Conservation (phyloP, 31 red algal species). For the Porphyra umbilicalis region DNA sequence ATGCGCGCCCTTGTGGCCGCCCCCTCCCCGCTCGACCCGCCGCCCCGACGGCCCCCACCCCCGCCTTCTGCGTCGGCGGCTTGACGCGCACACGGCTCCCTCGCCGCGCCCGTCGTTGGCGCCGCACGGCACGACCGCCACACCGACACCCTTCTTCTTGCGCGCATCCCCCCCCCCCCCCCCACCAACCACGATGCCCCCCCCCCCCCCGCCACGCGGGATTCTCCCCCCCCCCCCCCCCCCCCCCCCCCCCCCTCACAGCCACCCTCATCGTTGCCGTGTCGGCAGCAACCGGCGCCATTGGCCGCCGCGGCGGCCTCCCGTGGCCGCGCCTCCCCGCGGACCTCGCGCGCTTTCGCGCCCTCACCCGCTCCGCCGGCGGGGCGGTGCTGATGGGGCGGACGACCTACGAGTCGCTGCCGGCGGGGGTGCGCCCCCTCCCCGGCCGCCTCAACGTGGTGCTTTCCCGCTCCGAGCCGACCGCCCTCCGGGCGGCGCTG, state of each 20-base stretch:
- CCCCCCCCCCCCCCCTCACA: neutral
- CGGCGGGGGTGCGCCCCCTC: slow-evolving; percentile 42
- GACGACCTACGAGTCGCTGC: slow-evolving; percentile 63
- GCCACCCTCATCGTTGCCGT: neutral
- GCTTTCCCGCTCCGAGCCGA: slow-evolving; percentile 18
- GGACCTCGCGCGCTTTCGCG: slow-evolving; percentile 64
- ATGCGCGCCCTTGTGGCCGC: no score
- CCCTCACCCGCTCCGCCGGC: slow-evolving; percentile 28
- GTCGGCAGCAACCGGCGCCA: slow-evolving; percentile 23
- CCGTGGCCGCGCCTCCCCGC: slow-evolving; percentile 62
- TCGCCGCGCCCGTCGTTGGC: no score
- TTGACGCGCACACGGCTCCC: no score
- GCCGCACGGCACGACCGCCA: no score
- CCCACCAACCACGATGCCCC: no score
- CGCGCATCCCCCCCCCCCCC: no score
- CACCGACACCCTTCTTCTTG: no score
- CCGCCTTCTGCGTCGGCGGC: no score
- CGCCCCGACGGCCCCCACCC: no score
- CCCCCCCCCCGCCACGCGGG: no score
- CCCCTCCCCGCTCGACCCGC: no score
- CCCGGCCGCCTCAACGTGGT: slow-evolving; percentile 85
- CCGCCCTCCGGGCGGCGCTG: slow-evolving; percentile 12
- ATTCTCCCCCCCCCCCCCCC: neutral
- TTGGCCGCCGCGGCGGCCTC: slow-evolving; percentile 44
- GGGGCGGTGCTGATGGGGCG: slow-evolving; percentile 82